Evolutionary conservation across 106 monocot genomes (phyloP), one percentile per base, ranked within the genome.

Genomic region (Dendrobium huoshanense): DNA sequence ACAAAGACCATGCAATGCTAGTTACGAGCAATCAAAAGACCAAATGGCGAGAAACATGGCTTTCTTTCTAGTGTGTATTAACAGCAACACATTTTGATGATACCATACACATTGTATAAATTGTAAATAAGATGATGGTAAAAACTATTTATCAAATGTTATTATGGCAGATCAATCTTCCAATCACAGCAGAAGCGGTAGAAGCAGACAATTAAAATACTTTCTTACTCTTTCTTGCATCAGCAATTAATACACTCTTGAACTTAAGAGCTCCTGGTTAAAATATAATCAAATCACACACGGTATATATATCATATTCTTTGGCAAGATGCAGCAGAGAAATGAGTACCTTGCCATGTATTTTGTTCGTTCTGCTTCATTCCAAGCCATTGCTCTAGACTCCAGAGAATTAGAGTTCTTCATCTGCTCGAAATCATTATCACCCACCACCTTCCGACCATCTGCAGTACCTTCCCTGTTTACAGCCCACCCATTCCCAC

Each of bases 361-460:
- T 67, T 90, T 93, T 7, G 92, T 90, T 0, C 88, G 82, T 56
- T 93, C 92, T 4, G 92, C 92, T 74, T 93, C 92, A 79, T 93
- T 90, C 92, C 92, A 93, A 4, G 90, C 92, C 68, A 78, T 77
- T 18, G 90, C 95, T 24, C 92, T 75, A 19, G 87, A 80, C 65
- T 98, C 94, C 72, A 98, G 58, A 37, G 97, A 83, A 77, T 61
- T 83, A 0, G 80, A 15, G 17, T 56, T 77, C 67, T 43, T 84
- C 13, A 22, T 68, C 19, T 73, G 72, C 16, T 72, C 68, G 4
- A 51, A 68, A 55, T n/a, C 68, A 20, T 37, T 72, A 22, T 43
- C 73, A 55, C 9, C 56, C 15, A 9, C 82, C 40, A 70, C 67
- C 19, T 22, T 58, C 27, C 55, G n/a, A 20, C 4, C 73, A n/a